A percentile compares a stretch with the other conserved stretches of the same genome.
phyloP scores from a whole-genome alignment of 2,329 filamentous ascomycete genomes.

The Pseudogymnoascus sp. region DNA sequence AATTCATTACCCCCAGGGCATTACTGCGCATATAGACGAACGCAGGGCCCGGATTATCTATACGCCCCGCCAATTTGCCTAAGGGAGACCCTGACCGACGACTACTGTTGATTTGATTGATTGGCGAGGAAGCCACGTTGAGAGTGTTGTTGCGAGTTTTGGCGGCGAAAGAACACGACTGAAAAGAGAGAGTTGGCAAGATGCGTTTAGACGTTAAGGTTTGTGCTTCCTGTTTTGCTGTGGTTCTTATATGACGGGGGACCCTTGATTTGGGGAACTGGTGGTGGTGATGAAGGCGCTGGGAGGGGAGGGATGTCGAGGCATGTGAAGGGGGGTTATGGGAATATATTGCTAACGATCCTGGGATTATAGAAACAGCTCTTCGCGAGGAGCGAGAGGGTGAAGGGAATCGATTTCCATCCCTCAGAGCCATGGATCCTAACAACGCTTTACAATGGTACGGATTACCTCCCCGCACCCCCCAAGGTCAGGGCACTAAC shows the following conservation, averaged over 20 bases:
- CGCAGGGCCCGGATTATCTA: slow-evolving; percentile 14
- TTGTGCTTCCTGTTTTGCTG: slow-evolving; percentile 19
- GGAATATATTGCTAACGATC: neutral
- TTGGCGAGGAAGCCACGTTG: slow-evolving; percentile 2
- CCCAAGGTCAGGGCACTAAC: slow-evolving; percentile 27
- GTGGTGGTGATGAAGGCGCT: neutral
- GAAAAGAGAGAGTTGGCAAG: slow-evolving; percentile 16
- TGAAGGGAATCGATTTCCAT: slow-evolving; percentile 96
- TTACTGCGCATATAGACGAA: slow-evolving; percentile 14
- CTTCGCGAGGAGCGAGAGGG: slow-evolving; percentile 85
- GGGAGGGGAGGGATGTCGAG: neutral
- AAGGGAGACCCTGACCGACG: neutral
- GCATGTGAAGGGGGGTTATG: neutral
- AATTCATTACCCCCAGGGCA: neutral
- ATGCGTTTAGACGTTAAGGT: slow-evolving; percentile 57
- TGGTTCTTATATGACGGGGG: slow-evolving; percentile 8
- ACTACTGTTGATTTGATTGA: neutral
- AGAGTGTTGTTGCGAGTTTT: neutral
- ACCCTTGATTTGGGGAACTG: neutral
- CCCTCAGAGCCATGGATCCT: slow-evolving; percentile 94
- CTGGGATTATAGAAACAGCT: slow-evolving; percentile 57
- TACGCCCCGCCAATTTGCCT: neutral
- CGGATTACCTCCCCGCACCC: slow-evolving; percentile 24
- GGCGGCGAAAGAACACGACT: neutral
- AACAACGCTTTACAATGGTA: slow-evolving; percentile 93